Conservation (phyloP, 1,139 yeast genomes). For the Candida pseudoviswanathii region DNA sequence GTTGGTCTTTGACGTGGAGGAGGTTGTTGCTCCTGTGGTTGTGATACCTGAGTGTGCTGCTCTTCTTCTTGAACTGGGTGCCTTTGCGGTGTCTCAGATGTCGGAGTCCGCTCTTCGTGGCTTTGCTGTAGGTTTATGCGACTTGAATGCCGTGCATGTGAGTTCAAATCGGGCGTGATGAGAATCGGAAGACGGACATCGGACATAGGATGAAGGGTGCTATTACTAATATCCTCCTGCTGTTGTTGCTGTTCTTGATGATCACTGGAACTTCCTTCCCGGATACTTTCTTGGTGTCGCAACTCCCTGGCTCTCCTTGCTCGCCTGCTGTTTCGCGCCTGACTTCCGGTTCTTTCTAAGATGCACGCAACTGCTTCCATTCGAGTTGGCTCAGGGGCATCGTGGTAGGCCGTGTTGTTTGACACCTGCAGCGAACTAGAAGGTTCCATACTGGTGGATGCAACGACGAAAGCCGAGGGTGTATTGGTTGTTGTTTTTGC, state of each 20-base stretch:
- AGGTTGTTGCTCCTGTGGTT: background rate
- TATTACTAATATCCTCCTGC: background rate
- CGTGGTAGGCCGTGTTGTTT: background rate
- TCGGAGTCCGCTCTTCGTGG: background rate
- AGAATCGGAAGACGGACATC: background rate
- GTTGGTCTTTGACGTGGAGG: background rate
- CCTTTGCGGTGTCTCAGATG: background rate
- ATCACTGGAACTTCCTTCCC: constrained; percentile 1
- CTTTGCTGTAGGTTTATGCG: background rate
- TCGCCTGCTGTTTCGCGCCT: constrained; percentile 12
- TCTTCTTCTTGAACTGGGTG: background rate
- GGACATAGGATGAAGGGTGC: background rate
- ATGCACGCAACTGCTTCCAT: constrained; percentile 14
- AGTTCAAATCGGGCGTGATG: background rate
- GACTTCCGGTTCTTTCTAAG: constrained; percentile 16
- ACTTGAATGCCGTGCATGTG: background rate
- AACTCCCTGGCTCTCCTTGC: constrained; percentile 9
- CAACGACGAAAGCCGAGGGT: background rate
- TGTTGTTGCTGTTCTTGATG: background rate
- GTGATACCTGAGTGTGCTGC: background rate
- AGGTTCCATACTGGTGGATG: constrained; percentile 1
- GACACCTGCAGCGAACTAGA: background rate
- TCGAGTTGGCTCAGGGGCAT: constrained; percentile 2
- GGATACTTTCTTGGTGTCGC: constrained; percentile 4
- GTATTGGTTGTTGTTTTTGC: background rate